Evolutionary conservation across 2,329 filamentous ascomycete genomes (phyloP).

Genomic region (Diaporthe sp.): DNA sequence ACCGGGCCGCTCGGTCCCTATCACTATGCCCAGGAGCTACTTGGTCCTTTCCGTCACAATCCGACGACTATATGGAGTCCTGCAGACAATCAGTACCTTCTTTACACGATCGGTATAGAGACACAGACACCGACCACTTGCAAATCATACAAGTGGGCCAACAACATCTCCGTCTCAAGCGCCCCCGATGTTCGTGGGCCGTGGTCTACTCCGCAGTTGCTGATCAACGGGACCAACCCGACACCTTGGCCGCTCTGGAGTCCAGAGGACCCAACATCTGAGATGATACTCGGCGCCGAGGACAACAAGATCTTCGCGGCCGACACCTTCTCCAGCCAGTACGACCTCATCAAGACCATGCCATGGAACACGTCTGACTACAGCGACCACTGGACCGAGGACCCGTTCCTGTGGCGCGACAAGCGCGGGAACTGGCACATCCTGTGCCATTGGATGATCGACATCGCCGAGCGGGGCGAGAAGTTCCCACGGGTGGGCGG

Average conservation of each 20-base stretch:
- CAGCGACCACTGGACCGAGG: conserved; percentile 47
- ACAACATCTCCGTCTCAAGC: conserved; percentile 45
- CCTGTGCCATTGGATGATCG: conserved; percentile 41
- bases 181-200: conserved; percentile 45
- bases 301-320: conserved; percentile 15
- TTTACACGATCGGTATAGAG: conserved; percentile 27
- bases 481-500: conserved; percentile 27
- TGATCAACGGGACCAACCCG: conserved; percentile 42
- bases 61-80: conserved; percentile 14
- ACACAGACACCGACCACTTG: conserved; percentile 37
- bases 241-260: conserved; percentile 18
- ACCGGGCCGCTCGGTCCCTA: conserved; percentile 7
- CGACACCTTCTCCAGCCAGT: not conserved
- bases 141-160: conserved; percentile 47
- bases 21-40: conserved; percentile 3
- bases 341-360: conserved; percentile 43
- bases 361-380: conserved; percentile 47
- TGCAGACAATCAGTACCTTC: conserved; percentile 18
- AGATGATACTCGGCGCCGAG: conserved; percentile 27
- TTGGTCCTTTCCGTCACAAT: conserved; percentile 5
- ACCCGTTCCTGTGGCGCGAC: conserved; percentile 50
- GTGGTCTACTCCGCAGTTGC: conserved; percentile 40
- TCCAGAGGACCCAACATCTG: not conserved
- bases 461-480: conserved; percentile 21
- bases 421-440: conserved; percentile 49